Conservation (phyloP, 2,329 filamentous ascomycete genomes). For the Aspergillus aculeatus region DNA sequence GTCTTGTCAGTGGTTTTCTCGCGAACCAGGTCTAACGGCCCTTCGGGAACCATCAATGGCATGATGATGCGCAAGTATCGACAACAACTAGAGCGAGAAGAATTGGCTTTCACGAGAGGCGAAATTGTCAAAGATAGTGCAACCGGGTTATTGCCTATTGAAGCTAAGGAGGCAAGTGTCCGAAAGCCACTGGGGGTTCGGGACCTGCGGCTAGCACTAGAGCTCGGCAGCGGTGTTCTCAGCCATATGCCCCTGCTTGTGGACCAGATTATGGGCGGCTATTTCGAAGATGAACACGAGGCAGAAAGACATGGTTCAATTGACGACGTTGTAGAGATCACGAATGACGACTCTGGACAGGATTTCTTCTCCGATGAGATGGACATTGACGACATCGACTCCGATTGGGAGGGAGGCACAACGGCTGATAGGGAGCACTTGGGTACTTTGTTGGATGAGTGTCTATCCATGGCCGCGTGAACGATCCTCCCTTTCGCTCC, state of each 20-base stretch:
- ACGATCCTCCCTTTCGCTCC: conserved; percentile 12
- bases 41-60: conserved; percentile 65
- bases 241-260: conserved; percentile 74
- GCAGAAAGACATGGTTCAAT: conserved; percentile 37
- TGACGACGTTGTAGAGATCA: conserved; percentile 24
- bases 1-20: conserved; percentile 55
- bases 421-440: conserved; percentile 38
- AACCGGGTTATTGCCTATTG: conserved; percentile 74
- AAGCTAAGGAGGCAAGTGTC: conserved; percentile 72
- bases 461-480: conserved; percentile 43
- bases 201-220: conserved; percentile 73
- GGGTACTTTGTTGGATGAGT: conserved; percentile 41
- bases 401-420: conserved; percentile 42
- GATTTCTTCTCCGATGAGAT: conserved; percentile 34
- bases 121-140: conserved; percentile 69
- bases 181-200: conserved; percentile 71
- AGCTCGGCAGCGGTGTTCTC: conserved; percentile 72
- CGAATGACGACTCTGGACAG: conserved; percentile 21
- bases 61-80: conserved; percentile 79
- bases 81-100: conserved; percentile 71
- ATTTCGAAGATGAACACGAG: conserved; percentile 74
- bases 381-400: conserved; percentile 41
- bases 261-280: conserved; percentile 67
- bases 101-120: conserved; percentile 69
- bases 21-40: conserved; percentile 56